Conservation (phyloP, 345 rosid species). For the Salix brachista region DNA sequence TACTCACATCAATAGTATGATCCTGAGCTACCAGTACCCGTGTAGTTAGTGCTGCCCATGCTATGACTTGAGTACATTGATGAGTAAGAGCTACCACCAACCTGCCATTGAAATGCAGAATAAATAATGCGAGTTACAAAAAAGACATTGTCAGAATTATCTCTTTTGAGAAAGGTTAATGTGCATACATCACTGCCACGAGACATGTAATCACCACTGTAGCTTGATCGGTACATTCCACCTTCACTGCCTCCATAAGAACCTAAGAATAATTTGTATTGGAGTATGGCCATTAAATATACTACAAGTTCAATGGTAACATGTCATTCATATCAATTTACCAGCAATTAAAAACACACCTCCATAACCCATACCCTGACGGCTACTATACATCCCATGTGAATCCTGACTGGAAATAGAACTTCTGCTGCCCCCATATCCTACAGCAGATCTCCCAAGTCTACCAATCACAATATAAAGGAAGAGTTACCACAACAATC, state of each 20-base stretch:
- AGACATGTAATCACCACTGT: slow-evolving; percentile 63
- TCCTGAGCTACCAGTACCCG: slow-evolving; percentile 79
- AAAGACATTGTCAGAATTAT: not conserved
- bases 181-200: slow-evolving; percentile 71
- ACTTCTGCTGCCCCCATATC: slow-evolving; percentile 79
- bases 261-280: slow-evolving; percentile 44
- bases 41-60: slow-evolving; percentile 67
- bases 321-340: slow-evolving; percentile 7
- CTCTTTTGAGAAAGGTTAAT: not conserved
- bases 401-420: slow-evolving; percentile 71
- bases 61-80: slow-evolving; percentile 82
- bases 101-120: slow-evolving; percentile 42
- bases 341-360: slow-evolving; percentile 36
- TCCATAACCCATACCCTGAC: slow-evolving; percentile 79
- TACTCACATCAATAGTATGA: slow-evolving; percentile 79
- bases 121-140: not conserved
- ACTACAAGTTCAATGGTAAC: not conserved
- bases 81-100: slow-evolving; percentile 82
- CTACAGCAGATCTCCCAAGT: slow-evolving; percentile 70
- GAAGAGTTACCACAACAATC: slow-evolving; percentile 1
- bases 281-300: not conserved
- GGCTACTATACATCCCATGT: slow-evolving; percentile 70
- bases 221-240: slow-evolving; percentile 76
- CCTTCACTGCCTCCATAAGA: slow-evolving; percentile 69
- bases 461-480: slow-evolving; percentile 39